Base-by-base conservation (phyloP, 495 filamentous ascomycete species). In the Cryomyces minteri region DNA sequence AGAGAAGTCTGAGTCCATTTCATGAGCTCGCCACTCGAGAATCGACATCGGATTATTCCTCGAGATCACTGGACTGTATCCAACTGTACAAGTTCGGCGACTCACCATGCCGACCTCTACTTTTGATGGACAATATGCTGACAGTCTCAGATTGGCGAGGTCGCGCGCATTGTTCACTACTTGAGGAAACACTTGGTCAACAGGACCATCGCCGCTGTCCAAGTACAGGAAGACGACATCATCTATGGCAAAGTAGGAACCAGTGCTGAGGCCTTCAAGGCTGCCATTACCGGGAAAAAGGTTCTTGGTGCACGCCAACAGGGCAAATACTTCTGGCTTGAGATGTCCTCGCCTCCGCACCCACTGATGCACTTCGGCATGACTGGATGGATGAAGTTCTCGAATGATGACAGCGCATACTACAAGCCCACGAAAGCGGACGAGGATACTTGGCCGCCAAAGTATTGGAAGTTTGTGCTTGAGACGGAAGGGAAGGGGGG, bases 301-400 rank as follows among this genome's bases (percentile, higher is more conserved):
- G 66, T 94, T 4, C 51, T 78, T 6, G 76, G 75, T 46, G 80
- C 83, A 4, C 77, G 77, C 0, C 83, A 80, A 48, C 88, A 94
- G 58, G 88, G 88, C 14, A 98, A 96, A 71, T 95, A 95, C 56
- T 94, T 96, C 58, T 98, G 90, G 67, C 69, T 82, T 34, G 63
- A 69, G 39, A 80, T 82, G 72, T 68, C 70, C 28, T 74, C 72
- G 5, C 72, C 85, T 18, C 90, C 90, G 0, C 90, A 98, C 58
- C 72, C 79, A 0, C 73, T 96, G 29, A 82, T 94, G 77, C 88
- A 98, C 61, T 80, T 93, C 48, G 88, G 87, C 41, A 95, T 87
- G 80, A 73, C 72, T 12, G 85, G 88, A 7, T 96, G 90, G 88
- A 68, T 94, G 38, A 77, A 90, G 55, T 84, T 95, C 53, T 75